These are phyloP conservation scores for Cystoderma amianthinum DNA, from an alignment of 768 basidiomycete species.

Conservation along the genomic window DNA sequence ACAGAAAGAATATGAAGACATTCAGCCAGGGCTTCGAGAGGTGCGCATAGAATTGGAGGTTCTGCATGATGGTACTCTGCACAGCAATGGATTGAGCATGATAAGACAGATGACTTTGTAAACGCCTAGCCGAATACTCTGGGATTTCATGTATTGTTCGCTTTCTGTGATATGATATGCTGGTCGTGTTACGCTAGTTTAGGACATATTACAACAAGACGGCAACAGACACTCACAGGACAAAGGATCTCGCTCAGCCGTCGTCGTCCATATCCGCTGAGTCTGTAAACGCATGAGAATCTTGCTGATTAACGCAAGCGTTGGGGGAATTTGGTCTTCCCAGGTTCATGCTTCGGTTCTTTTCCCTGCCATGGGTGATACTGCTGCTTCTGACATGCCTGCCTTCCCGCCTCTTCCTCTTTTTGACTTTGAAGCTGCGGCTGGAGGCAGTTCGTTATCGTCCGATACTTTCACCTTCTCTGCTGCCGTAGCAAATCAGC, in stretches of 20 bases:
- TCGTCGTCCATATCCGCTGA: conserved; percentile 86
- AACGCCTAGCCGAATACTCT: conserved; percentile 60
- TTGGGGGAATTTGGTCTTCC: conserved; percentile 67
- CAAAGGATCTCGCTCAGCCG: conserved; percentile 79
- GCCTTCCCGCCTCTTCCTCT: conserved; percentile 59
- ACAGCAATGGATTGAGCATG: conserved; percentile 80
- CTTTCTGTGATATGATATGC: conserved; percentile 83
- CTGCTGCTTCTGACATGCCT: conserved; percentile 20
- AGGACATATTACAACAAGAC: conserved; percentile 1
- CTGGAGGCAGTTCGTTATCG: conserved; percentile 37
- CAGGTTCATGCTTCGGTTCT: conserved; percentile 63
- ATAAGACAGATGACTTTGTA: conserved; percentile 84
- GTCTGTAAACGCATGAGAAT: conserved; percentile 54
- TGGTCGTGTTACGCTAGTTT: conserved; percentile 57
- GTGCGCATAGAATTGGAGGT: conserved; percentile 90
- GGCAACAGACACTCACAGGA: conserved; percentile 50
- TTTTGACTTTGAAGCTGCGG: conserved; percentile 35
- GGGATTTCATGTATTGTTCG: conserved; percentile 82
- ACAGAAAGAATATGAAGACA: conserved; percentile 71
- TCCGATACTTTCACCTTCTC: conserved; percentile 66
- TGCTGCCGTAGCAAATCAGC: conserved; percentile 87
- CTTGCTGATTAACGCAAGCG: conserved; percentile 65
- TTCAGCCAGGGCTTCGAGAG: conserved; percentile 91
- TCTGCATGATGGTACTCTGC: conserved; percentile 88
- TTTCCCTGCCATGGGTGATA: conserved; percentile 32